Percentiles rank a stretch among this genome's conserved stretches.
Conservation (phyloP, 352 stramenopile genomes). For the Phytophthora idaei region DNA sequence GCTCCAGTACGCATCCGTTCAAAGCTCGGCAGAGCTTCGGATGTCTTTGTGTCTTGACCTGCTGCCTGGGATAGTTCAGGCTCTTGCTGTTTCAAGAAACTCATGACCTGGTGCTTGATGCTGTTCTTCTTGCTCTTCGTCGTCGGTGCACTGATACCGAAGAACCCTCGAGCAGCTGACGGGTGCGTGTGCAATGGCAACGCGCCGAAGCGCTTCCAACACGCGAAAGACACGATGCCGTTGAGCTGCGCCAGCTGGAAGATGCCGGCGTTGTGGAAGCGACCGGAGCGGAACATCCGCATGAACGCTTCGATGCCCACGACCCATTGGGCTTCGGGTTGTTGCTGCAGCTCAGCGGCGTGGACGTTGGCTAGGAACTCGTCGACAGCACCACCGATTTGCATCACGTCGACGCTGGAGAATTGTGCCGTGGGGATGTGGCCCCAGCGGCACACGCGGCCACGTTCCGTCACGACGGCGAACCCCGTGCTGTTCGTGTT, state of each 20-base stretch:
- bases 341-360: slow-evolving; percentile 18
- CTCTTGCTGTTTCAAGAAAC: slow-evolving; percentile 61
- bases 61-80: slow-evolving; percentile 26
- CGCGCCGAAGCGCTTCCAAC: slow-evolving; percentile 65
- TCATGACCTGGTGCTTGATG: slow-evolving; percentile 80
- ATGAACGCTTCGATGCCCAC: slow-evolving; percentile 89
- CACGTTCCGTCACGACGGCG: slow-evolving; percentile 61
- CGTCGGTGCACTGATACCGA: slow-evolving; percentile 37
- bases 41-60: slow-evolving; percentile 12
- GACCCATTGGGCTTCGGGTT: slow-evolving; percentile 43
- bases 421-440: slow-evolving; percentile 69
- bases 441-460: slow-evolving; percentile 59
- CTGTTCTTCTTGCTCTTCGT: slow-evolving; percentile 35
- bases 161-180: slow-evolving; percentile 72
- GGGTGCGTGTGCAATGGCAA: slow-evolving; percentile 74
- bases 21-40: slow-evolving; percentile 27
- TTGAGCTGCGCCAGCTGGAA: slow-evolving; percentile 90
- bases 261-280: slow-evolving; percentile 84
- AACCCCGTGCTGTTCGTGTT: slow-evolving; percentile 88
- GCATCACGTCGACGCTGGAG: slow-evolving; percentile 66
- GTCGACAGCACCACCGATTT: slow-evolving; percentile 62
- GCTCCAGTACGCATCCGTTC: slow-evolving; percentile 43
- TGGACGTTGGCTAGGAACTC: slow-evolving; percentile 44
- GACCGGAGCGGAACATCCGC: slow-evolving; percentile 76
- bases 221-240: slow-evolving; percentile 81